Percentiles rank a stretch among this genome's conserved stretches.
Conservation (phyloP, 2,329 filamentous ascomycete species). For the Ascochyta clinopodiicola region DNA sequence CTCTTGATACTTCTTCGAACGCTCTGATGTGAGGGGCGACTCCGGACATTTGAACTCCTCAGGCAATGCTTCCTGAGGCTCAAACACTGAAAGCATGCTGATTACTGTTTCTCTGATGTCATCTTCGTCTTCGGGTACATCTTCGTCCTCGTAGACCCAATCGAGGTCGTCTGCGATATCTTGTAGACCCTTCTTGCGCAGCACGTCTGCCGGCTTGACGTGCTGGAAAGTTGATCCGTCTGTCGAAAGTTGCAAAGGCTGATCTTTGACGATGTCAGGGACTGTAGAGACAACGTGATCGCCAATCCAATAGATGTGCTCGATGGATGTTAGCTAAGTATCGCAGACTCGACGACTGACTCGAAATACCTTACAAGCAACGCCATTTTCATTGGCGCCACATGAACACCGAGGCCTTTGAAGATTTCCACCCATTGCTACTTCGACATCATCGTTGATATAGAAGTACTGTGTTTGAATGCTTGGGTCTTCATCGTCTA, state of each 20-base stretch:
- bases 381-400: conserved; percentile 41
- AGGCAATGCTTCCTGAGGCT: conserved; percentile 44
- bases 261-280: conserved; percentile 27
- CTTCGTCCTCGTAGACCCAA: conserved; percentile 42
- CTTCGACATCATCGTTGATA: conserved; percentile 45
- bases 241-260: conserved; percentile 37
- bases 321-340: conserved; percentile 7
- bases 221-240: conserved; percentile 45
- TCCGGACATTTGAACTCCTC: conserved; percentile 40
- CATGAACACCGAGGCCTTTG: conserved; percentile 42
- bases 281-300: conserved; percentile 42
- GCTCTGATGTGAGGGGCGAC: conserved; percentile 34
- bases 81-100: conserved; percentile 48
- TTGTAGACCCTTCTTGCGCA: conserved; percentile 35
- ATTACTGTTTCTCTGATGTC: conserved; percentile 41
- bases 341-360: too few relatives aligned
- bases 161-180: conserved; percentile 36
- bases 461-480: conserved; percentile 41
- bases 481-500: conserved; percentile 29
- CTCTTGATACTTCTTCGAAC: conserved; percentile 41
- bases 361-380: conserved; percentile 44
- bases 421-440: conserved; percentile 39
- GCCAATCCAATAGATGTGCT: conserved; percentile 50
- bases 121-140: conserved; percentile 34
- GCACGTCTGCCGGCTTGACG: conserved; percentile 37